Evolutionary conservation across 352 stramenopile genomes (phyloP).

Genomic region (Phytophthora sansomeana): DNA sequence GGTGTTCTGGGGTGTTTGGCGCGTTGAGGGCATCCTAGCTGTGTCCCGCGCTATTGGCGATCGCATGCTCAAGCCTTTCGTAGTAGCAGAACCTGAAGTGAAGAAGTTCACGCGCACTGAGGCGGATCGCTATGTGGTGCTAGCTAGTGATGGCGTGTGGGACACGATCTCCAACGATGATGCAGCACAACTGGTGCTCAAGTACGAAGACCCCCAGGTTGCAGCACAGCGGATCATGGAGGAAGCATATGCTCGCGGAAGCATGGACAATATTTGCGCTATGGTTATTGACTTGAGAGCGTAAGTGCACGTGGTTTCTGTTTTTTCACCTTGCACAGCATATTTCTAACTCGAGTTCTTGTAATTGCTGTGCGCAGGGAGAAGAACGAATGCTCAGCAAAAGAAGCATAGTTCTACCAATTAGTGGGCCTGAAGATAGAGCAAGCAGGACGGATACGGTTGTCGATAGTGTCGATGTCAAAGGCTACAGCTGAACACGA

Average conservation of each 20-base stretch:
- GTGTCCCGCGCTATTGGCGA: conserved; percentile 94
- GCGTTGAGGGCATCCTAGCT: conserved; percentile 94
- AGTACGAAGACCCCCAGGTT: conserved; percentile 71
- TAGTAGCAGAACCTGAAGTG: conserved; percentile 93
- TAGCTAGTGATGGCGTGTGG: conserved; percentile 94
- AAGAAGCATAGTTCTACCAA: conserved; percentile 40
- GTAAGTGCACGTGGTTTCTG: conserved; percentile 41
- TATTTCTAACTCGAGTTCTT: too few relatives aligned
- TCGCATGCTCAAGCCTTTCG: conserved; percentile 92
- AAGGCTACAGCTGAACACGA: conserved; percentile 12
- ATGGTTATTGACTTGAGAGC: conserved; percentile 91
- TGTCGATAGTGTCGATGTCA: conserved; percentile 29
- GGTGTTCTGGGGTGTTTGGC: conserved; percentile 93
- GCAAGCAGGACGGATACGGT: conserved; percentile 12
- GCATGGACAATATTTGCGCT: conserved; percentile 92
- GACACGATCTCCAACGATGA: conserved; percentile 92
- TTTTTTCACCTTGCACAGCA: background rate
- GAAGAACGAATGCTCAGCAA: conserved; percentile 56
- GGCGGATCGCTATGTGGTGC: conserved; percentile 85
- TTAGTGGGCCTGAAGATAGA: conserved; percentile 29
- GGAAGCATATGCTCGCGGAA: conserved; percentile 84
- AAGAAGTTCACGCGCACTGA: conserved; percentile 65
- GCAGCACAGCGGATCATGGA: conserved; percentile 87
- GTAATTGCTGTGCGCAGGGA: conserved; percentile 42
- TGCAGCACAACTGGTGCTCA: conserved; percentile 73